These are phyloP conservation scores for Epichloe typhina DNA, from an alignment of 2,329 filamentous ascomycete genomes.

Conservation along the genomic window DNA sequence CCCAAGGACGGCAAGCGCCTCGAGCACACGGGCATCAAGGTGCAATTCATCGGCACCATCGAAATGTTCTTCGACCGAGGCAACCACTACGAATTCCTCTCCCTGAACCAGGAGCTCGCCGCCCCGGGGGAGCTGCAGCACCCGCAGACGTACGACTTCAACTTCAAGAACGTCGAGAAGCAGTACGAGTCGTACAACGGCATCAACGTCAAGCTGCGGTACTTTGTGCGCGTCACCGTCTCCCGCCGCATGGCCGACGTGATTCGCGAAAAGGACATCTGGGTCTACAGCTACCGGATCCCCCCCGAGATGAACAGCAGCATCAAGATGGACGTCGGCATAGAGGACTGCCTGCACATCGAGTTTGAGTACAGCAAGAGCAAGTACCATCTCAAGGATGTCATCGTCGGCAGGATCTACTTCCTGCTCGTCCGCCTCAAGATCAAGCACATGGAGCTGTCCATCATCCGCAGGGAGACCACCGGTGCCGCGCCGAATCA, in stretches of 20 bases:
- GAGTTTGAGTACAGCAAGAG: constrained; percentile 99
- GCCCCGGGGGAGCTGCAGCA: constrained; percentile 98
- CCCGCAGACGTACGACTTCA: constrained; percentile 97
- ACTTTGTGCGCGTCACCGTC: constrained; percentile 95
- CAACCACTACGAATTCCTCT: constrained; percentile 98
- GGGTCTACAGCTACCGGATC: constrained; percentile 98
- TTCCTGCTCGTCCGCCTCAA: constrained; percentile 93
- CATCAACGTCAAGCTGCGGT: constrained; percentile 98
- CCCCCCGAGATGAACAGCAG: constrained; percentile 95
- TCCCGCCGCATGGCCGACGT: constrained; percentile 96
- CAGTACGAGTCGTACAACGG: constrained; percentile 99
- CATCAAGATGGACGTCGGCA: constrained; percentile 99
- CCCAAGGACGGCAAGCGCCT: constrained; percentile 97
- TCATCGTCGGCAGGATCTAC: constrained; percentile 97
- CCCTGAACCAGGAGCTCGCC: constrained; percentile 89
- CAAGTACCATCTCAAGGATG: constrained; percentile 98
- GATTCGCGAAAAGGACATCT: constrained; percentile 96
- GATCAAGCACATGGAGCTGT: constrained; percentile 99
- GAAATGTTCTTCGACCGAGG: constrained; percentile 99
- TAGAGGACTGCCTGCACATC: constrained; percentile 97
- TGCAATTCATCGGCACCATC: constrained; percentile 98
- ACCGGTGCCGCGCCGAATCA: constrained; percentile 95
- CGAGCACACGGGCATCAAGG: constrained; percentile 98
- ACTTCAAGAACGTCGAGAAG: constrained; percentile 99
- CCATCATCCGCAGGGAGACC: constrained; percentile 95